A percentile compares a stretch with the other conserved stretches of the same genome.
phyloP scores from a whole-genome alignment of 495 filamentous ascomycete genomes.

The Neurospora hispaniola region DNA sequence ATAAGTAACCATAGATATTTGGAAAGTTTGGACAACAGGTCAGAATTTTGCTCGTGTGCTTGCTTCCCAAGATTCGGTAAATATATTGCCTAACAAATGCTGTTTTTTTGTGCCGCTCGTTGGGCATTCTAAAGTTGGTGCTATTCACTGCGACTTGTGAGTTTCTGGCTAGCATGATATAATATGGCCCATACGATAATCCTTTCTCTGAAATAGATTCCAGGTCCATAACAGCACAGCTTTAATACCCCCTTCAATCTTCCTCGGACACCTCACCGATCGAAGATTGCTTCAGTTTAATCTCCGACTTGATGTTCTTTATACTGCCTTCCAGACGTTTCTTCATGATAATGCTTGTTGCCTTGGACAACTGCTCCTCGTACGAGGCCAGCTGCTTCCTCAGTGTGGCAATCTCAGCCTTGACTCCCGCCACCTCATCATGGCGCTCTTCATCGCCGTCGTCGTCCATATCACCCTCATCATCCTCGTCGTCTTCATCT shows the following conservation, averaged over 20 bases:
- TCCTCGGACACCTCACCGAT: slow-evolving; percentile 39
- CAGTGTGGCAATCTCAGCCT: slow-evolving; percentile 46
- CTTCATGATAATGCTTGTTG: slow-evolving; percentile 39
- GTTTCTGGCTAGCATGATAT: background rate
- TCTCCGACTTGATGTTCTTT: slow-evolving; percentile 42
- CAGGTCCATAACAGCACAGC: background rate
- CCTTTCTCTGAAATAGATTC: background rate
- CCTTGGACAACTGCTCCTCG: slow-evolving; percentile 25
- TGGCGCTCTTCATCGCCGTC: slow-evolving; percentile 34
- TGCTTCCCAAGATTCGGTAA: background rate
- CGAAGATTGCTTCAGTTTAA: slow-evolving; percentile 46
- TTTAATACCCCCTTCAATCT: slow-evolving; percentile 5
- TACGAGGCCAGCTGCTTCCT: slow-evolving; percentile 30
- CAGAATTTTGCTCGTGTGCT: no score
- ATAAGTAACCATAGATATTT: background rate
- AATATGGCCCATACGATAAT: background rate
- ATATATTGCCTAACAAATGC: background rate
- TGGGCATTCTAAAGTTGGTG: background rate
- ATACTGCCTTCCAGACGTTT: slow-evolving; percentile 43
- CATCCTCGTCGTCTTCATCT: slow-evolving; percentile 38
- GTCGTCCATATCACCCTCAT: slow-evolving; percentile 36
- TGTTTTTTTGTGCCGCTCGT: background rate
- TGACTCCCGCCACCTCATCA: slow-evolving; percentile 36
- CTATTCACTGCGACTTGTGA: background rate
- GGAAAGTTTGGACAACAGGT: no score